Base-by-base conservation (phyloP, 2,329 filamentous ascomycete species). In the Pestalotiopsis sp. region DNA sequence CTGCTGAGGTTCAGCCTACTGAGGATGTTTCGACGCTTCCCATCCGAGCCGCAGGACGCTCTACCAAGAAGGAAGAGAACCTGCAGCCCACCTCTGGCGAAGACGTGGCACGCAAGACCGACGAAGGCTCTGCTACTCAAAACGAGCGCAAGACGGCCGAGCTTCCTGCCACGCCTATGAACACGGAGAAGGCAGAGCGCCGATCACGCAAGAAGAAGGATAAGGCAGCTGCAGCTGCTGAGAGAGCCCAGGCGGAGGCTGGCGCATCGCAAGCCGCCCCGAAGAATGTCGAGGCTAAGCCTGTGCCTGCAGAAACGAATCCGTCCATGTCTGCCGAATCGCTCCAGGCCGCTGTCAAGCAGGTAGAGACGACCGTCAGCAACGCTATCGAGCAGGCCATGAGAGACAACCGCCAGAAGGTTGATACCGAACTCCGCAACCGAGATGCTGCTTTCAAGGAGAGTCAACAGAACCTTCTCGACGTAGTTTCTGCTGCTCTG, bases 381-480 rank as follows among this genome's bases (percentile, higher is more conserved):
- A 78, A 77, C 26, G 79, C 83, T 17, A 85, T 92, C 66, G 84
- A 84, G 65, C 84, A 88, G 17, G 85, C 88, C 13, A 79, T 92
- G 61, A 84, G 84, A 73, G 89, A 86, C 71, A 85, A 93, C 70
- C 84, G 91, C 67, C 83, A 87, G 74, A 89, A 84, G 73, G 83
- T 90, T 66, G 86, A 87, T 70, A 89, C 92, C 62, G 94, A 97
- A 61, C 82, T 85, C 55, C 81, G 82, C 58, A 76, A 77, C 52
- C 83, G 86, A 13, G 85, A 88, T 66, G 79, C 82, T 61, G 83
- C 81, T 68, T 88, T 88, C 73, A 82, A 84, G 68, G 78, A 81
- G 71, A 84, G 84, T 68, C 86, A 88, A 74, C 78, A 84, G 20
- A 84, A 85, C 72, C 79, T 89, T 20, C 80, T 89, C 56, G 84